phyloP scores from a whole-genome alignment of 371 early-diverging fungal species.

The Cladochytrium tenue region DNA sequence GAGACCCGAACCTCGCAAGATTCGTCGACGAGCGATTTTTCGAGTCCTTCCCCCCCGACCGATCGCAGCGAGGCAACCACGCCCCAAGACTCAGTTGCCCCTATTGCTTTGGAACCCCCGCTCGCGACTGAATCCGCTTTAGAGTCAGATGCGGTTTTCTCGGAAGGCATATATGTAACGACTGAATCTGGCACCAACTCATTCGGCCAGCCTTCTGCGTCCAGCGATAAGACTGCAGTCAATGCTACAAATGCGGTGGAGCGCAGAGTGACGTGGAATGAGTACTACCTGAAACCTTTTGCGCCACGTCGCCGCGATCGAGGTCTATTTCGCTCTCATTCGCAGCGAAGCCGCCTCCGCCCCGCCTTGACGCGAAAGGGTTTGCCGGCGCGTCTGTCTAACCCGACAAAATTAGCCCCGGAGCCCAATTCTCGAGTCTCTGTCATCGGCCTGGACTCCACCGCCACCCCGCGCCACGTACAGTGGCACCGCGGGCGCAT shows the following conservation, averaged over 20 bases:
- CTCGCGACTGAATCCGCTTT: background rate
- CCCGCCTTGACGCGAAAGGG: background rate
- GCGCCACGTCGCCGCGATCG: background rate
- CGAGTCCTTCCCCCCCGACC: background rate
- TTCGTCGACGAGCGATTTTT: background rate
- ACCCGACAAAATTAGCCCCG: background rate
- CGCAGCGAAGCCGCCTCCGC: background rate
- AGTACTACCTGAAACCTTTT: background rate
- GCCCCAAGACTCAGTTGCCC: background rate
- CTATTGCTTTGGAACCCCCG: background rate
- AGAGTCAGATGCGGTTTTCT: background rate
- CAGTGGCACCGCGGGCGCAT: slow-evolving; percentile 61
- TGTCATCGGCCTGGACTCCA: background rate
- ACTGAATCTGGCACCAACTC: too few species aligned
- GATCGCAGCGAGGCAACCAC: background rate
- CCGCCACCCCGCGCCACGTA: slow-evolving; percentile 4
- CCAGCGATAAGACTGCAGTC: background rate
- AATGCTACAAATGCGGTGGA: background rate
- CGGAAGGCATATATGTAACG: too few species aligned
- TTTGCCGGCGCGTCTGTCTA: background rate
- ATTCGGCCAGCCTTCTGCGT: background rate
- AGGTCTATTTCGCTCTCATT: background rate
- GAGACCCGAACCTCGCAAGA: background rate
- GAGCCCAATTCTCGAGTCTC: background rate
- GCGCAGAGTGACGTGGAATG: background rate